Base-by-base conservation (phyloP, 2,329 filamentous ascomycete genomes). In the Scytalidium sp. region DNA sequence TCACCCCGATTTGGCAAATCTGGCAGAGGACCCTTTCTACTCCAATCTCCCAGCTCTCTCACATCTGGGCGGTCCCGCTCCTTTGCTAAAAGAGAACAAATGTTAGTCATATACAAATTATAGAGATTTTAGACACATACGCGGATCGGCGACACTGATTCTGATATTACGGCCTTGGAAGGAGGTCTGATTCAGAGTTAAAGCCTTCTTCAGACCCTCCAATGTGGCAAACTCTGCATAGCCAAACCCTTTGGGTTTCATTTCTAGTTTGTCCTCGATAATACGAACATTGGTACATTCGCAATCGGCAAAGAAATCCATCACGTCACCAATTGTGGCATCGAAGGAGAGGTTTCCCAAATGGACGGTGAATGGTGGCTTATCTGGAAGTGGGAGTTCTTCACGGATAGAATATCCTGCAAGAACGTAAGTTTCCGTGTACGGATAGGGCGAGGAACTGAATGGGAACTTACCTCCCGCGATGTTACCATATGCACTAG, bases 331-430 rank as follows among this genome's bases (percentile, higher is more conserved):
- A 57, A 83, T 81, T 47, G 89, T 94, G 49, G 92, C 89, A 67
- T 99, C 93, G 72, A 97, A 99, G 45, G 93, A 94, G 53, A 99
- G 82, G 68, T 99, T 99, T 64, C 94, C 94, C 53, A 99, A 80
- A 73, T 99, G 94, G 56, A 92, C 93, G 52, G 94, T 99, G 73
- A 84, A 99, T 11, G 94, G 94, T 52, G 95, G 94, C 74, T 90
- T 92, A 56, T 89, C 87, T 49, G 94, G 94, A 48, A 99, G 82
- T 48, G 92, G 92, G 50, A 90, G 83, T 61, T 85, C 79, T 66
- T 96, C 90, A 68, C 90, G 88, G 56, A 73, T 67, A 54, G 78
- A 74, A 63, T 82, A 88, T 57, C 76, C 81, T 83, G 46, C 32
- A 46, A 19, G 51, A 45, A 42, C 49, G 52, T 61, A 46, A 61